Evolutionary conservation across 768 basidiomycete genomes (phyloP).

Genomic region (Naganishia friedmannii): DNA sequence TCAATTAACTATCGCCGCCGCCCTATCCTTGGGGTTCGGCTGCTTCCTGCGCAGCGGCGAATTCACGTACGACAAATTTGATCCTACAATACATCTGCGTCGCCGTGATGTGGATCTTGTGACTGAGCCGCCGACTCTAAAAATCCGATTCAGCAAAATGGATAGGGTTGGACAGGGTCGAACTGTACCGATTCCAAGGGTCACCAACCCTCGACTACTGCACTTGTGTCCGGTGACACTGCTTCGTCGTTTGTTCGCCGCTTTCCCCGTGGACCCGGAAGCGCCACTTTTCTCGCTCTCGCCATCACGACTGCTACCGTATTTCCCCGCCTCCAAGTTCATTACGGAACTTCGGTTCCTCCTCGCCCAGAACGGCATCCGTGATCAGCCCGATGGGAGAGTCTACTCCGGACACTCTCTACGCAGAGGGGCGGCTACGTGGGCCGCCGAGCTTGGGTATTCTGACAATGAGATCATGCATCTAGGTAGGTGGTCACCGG

Average conservation of each 20-base stretch:
- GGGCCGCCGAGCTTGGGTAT: conserved; percentile 23
- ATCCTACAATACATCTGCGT: neutral
- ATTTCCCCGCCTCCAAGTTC: neutral
- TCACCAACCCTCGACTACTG: neutral
- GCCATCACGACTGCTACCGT: neutral
- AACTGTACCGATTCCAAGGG: neutral
- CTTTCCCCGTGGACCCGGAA: neutral
- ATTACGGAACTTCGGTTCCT: neutral
- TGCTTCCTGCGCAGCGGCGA: neutral
- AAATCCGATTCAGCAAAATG: conserved; percentile 1
- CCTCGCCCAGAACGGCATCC: neutral
- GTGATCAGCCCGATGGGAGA: conserved; percentile 2
- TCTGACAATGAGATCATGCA: conserved; percentile 20
- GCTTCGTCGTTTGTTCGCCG: neutral
- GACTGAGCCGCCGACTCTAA: neutral
- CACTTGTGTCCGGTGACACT: neutral
- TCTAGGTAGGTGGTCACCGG: conserved; percentile 22
- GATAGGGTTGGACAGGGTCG: neutral
- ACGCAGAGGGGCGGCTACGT: conserved; percentile 25
- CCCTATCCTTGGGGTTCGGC: neutral
- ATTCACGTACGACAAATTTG: neutral
- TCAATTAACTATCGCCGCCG: neutral
- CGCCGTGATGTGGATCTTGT: neutral
- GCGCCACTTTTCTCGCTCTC: neutral
- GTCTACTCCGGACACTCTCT: conserved; percentile 22